Evolutionary conservation across 2,329 filamentous ascomycete genomes (phyloP).

Genomic region (Biscogniauxia marginata): DNA sequence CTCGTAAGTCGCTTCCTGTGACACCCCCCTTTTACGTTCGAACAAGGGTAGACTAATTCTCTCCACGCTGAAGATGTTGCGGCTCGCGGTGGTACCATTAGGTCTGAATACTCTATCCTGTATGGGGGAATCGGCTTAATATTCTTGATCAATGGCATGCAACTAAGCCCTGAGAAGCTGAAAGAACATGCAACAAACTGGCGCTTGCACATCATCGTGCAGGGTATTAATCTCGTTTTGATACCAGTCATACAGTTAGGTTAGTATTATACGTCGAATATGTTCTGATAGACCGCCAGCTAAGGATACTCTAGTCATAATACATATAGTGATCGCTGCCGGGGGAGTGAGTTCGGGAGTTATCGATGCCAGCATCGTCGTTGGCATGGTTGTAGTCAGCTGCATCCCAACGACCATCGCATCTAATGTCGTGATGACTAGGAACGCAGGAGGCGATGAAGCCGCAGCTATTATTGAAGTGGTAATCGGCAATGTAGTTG

Average conservation of each 20-base stretch:
- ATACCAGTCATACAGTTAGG: conserved; percentile 63
- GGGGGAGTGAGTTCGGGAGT: conserved; percentile 49
- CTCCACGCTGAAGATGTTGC: conserved; percentile 40
- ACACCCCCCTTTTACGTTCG: neutral
- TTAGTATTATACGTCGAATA: conserved; percentile 25
- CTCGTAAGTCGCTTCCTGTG: conserved; percentile 38
- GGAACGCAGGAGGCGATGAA: conserved; percentile 65
- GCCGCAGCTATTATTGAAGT: conserved; percentile 66
- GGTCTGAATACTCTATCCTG: conserved; percentile 58
- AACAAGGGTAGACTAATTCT: neutral
- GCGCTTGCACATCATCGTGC: conserved; percentile 66
- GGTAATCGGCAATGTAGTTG: conserved; percentile 67
- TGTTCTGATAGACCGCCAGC: conserved; percentile 8
- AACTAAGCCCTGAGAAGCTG: conserved; percentile 62
- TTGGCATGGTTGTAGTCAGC: conserved; percentile 66
- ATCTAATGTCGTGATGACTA: conserved; percentile 73
- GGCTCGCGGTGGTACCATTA: conserved; percentile 47
- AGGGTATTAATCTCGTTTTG: conserved; percentile 65
- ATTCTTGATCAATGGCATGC: conserved; percentile 70
- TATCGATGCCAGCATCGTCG: conserved; percentile 63
- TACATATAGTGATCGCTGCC: conserved; percentile 48
- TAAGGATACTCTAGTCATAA: conserved; percentile 36
- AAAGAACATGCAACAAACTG: conserved; percentile 62
- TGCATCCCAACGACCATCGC: conserved; percentile 71
- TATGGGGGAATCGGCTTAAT: conserved; percentile 69